phyloP scores from a whole-genome alignment of 768 basidiomycete genomes.

The Leccinum arenicola region DNA sequence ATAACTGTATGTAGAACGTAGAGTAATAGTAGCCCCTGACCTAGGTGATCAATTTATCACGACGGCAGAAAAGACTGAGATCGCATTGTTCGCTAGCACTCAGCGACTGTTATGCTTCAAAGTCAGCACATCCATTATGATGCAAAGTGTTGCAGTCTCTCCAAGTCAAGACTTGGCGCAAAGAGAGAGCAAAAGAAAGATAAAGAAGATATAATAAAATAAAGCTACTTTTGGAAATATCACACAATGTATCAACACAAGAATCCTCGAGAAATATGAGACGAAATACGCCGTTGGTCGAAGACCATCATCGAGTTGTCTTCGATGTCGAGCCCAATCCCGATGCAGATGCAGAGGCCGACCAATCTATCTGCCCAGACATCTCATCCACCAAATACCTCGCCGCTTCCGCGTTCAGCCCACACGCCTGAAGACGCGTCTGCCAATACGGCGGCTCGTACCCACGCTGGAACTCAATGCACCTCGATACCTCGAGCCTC shows the following conservation, averaged over 20 bases:
- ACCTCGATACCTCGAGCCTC: constrained; percentile 20
- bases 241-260: background rate
- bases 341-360: background rate
- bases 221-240: constrained; percentile 5
- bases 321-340: background rate
- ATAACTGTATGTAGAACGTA: no score
- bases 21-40: no score
- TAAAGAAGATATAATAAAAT: constrained; percentile 1
- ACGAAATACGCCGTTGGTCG: background rate
- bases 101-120: no score
- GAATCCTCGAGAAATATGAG: background rate
- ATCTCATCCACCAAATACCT: constrained; percentile 26
- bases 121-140: background rate
- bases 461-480: constrained; percentile 22
- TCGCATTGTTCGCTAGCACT: no score
- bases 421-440: constrained; percentile 20
- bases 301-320: constrained; percentile 1
- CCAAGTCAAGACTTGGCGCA: no score
- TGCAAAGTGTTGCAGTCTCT: no score
- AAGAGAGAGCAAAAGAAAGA: background rate
- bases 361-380: constrained; percentile 25
- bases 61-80: no score
- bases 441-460: constrained; percentile 31
- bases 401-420: constrained; percentile 15
- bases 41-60: no score